These are phyloP conservation scores for Isochrysis galbana DNA, from an alignment of 78 protist genomes.

Conservation along the genomic window DNA sequence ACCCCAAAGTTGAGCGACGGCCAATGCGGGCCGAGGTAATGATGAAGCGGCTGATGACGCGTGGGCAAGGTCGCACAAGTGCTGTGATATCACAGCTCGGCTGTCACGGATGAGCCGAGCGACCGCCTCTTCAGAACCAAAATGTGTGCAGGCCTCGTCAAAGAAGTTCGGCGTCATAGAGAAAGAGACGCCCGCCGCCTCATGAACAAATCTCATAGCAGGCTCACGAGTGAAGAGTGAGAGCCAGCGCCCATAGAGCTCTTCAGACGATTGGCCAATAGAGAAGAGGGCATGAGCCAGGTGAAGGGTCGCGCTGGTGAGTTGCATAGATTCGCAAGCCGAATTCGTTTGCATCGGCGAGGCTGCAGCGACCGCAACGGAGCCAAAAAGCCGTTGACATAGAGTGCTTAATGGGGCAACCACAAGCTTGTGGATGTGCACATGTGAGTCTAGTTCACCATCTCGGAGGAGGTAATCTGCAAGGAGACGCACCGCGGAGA, in stretches of 20 bases:
- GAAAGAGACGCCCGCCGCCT: background rate
- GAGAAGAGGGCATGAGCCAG: background rate
- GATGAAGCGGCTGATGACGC: background rate
- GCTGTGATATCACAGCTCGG: background rate
- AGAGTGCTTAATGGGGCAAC: too few relatives aligned
- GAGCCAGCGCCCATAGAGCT: background rate
- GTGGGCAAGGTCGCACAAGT: background rate
- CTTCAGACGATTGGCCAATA: background rate
- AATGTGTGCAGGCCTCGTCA: background rate
- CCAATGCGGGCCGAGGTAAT: background rate
- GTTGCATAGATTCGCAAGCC: too few relatives aligned
- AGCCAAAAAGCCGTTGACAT: too few relatives aligned
- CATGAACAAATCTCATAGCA: background rate
- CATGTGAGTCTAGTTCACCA: too few relatives aligned
- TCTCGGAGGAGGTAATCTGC: too few relatives aligned
- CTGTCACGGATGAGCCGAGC: background rate
- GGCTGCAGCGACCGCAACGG: too few relatives aligned
- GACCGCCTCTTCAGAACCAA: background rate
- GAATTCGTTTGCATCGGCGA: too few relatives aligned
- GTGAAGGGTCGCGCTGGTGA: background rate
- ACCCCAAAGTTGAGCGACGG: background rate
- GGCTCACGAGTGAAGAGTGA: background rate
- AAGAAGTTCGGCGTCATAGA: background rate
- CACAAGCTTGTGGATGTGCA: too few relatives aligned
- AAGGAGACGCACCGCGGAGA: too few relatives aligned